phyloP scores from a whole-genome alignment of 2,329 filamentous ascomycete species.

The Didymella pomorum region DNA sequence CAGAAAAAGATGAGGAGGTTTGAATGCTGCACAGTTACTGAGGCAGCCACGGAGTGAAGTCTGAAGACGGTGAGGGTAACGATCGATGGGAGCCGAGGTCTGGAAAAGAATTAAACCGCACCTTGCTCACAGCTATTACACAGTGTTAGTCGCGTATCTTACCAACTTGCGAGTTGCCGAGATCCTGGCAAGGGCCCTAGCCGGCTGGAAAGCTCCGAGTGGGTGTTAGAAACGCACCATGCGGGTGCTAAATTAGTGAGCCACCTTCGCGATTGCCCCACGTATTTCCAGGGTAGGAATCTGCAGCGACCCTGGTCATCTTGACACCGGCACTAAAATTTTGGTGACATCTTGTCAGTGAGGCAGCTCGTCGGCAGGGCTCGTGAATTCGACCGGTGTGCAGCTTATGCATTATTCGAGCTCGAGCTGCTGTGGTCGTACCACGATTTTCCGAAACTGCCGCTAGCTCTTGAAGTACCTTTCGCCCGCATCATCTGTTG shows the following conservation, averaged over 20 bases:
- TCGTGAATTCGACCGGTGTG: constrained; percentile 22
- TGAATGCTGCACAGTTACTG: constrained; percentile 16
- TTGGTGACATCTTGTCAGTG: constrained; percentile 32
- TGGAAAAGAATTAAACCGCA: constrained; percentile 17
- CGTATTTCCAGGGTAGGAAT: constrained; percentile 25
- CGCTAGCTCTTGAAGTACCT: constrained; percentile 16
- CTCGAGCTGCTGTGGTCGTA: constrained; percentile 15
- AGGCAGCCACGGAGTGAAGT: constrained; percentile 18
- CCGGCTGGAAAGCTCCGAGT: constrained; percentile 29
- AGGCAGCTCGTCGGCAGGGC: constrained; percentile 18
- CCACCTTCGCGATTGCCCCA: constrained; percentile 25
- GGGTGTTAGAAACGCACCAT: constrained; percentile 33
- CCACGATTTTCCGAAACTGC: constrained; percentile 10
- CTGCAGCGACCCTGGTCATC: constrained; percentile 13
- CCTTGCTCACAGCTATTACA: constrained; percentile 29
- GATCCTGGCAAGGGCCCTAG: constrained; percentile 1
- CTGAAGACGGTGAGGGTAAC: constrained; percentile 14
- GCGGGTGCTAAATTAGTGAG: constrained; percentile 31
- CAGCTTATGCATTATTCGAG: constrained; percentile 20
- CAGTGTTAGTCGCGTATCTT: constrained; percentile 36
- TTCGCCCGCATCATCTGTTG: constrained; percentile 6
- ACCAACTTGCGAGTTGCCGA: constrained; percentile 22
- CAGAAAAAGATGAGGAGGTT: constrained; percentile 9
- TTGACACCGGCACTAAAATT: constrained; percentile 22
- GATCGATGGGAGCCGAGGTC: constrained; percentile 36